These are phyloP conservation scores for Pugionium dolabratum DNA, from an alignment of 345 rosid species.

Conservation along the genomic window DNA sequence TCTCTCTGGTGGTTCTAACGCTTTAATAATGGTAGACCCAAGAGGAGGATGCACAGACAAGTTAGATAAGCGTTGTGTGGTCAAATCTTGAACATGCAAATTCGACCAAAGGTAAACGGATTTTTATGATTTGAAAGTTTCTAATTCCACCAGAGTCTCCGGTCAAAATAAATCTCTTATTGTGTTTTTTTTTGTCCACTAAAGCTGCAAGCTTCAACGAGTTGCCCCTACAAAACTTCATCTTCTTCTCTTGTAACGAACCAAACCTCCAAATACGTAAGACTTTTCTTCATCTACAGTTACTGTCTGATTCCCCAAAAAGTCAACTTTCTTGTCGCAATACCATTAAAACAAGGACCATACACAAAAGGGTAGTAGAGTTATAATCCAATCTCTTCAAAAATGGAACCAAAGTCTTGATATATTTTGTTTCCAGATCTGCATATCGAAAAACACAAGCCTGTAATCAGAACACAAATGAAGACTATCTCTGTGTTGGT, in stretches of 20 bases:
- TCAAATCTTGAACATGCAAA: conserved; percentile 29
- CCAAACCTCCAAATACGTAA: conserved; percentile 8
- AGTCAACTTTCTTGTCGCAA: conserved; percentile 35
- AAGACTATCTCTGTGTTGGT: conserved; percentile 27
- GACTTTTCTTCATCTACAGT: conserved; percentile 17
- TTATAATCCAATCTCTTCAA: not conserved
- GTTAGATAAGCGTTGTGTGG: conserved; percentile 18
- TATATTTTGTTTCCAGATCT: conserved; percentile 22
- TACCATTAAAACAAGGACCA: conserved; percentile 19
- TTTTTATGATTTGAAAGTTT: conserved; percentile 29
- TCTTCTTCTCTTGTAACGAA: conserved; percentile 21
- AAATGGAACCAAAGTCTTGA: conserved; percentile 21
- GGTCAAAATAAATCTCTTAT: conserved; percentile 31
- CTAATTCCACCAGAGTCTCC: conserved; percentile 24
- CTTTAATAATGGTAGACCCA: conserved; percentile 18
- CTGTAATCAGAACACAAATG: conserved; percentile 24
- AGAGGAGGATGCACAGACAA: not conserved
- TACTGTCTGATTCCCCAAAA: conserved; percentile 26
- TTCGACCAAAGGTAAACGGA: conserved; percentile 29
- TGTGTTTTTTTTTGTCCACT: conserved; percentile 6
- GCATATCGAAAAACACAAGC: conserved; percentile 15
- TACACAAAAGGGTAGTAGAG: conserved; percentile 24
- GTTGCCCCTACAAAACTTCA: conserved; percentile 22
- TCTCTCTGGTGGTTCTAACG: not conserved
- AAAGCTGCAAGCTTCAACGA: conserved; percentile 34